Percentiles rank a stretch among this genome's conserved stretches.
Conservation (phyloP, 768 basidiomycete genomes). For the Hygrocybe coccinea region DNA sequence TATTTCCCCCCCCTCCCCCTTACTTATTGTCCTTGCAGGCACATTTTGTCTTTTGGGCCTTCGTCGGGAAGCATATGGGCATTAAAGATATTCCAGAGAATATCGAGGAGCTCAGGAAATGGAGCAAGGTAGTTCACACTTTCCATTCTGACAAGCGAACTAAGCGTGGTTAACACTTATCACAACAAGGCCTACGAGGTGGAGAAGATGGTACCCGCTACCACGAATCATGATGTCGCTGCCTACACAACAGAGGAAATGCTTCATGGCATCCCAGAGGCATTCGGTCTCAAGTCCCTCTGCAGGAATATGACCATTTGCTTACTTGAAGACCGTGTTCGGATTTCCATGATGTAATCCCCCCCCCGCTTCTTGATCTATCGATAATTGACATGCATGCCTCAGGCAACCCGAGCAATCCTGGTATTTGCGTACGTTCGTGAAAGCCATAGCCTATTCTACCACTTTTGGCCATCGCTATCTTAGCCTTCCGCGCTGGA, state of each 20-base stretch:
- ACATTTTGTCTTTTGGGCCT: slow-evolving; percentile 40
- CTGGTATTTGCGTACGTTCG: slow-evolving; percentile 26
- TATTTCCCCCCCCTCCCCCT: neutral
- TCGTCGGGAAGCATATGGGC: slow-evolving; percentile 44
- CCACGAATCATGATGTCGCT: slow-evolving; percentile 39
- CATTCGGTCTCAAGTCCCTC: slow-evolving; percentile 37
- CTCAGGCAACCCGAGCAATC: slow-evolving; percentile 38
- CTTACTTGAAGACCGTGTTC: slow-evolving; percentile 40
- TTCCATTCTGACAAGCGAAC: neutral
- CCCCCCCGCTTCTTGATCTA: neutral
- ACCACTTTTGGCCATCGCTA: slow-evolving; percentile 34
- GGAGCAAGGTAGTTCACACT: slow-evolving; percentile 33
- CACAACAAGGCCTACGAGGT: slow-evolving; percentile 38
- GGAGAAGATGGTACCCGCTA: slow-evolving; percentile 37
- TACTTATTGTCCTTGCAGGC: slow-evolving; percentile 24
- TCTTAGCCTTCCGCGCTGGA: slow-evolving; percentile 36
- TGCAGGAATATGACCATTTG: slow-evolving; percentile 30
- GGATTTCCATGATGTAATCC: slow-evolving; percentile 51
- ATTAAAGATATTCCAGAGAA: slow-evolving; percentile 44
- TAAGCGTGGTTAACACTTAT: neutral
- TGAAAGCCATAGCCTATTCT: slow-evolving; percentile 19
- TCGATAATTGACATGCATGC: neutral
- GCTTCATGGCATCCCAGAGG: slow-evolving; percentile 33
- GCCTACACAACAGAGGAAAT: slow-evolving; percentile 39
- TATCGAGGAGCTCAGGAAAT: slow-evolving; percentile 33